Conservation (phyloP, 2,329 filamentous ascomycete species). For the Penicillium nordicum region DNA sequence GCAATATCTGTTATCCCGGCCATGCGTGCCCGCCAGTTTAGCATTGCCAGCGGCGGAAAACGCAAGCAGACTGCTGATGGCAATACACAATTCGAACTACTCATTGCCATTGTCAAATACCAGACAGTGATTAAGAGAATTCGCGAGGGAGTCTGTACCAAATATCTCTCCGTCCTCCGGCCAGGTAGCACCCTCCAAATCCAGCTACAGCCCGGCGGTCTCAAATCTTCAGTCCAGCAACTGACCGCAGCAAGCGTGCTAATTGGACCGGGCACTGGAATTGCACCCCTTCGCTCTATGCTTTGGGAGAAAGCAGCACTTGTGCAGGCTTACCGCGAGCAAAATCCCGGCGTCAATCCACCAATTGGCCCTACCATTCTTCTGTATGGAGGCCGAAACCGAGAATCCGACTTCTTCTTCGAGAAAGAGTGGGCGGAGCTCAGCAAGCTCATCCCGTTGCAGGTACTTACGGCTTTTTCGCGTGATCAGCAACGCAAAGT, state of each 20-base stretch:
- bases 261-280: slow-evolving; percentile 79
- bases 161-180: slow-evolving; percentile 69
- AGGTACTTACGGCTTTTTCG: slow-evolving; percentile 65
- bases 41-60: slow-evolving; percentile 73
- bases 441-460: slow-evolving; percentile 43
- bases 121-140: slow-evolving; percentile 80
- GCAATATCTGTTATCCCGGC: slow-evolving; percentile 71
- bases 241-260: slow-evolving; percentile 63
- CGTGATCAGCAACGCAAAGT: slow-evolving; percentile 63
- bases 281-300: slow-evolving; percentile 79
- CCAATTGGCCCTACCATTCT: slow-evolving; percentile 54
- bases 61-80: slow-evolving; percentile 38
- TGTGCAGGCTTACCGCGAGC: slow-evolving; percentile 30
- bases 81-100: slow-evolving; percentile 61
- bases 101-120: slow-evolving; percentile 88
- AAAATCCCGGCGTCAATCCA: slow-evolving; percentile 27
- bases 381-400: slow-evolving; percentile 81
- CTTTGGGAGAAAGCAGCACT: slow-evolving; percentile 65
- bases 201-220: slow-evolving; percentile 52
- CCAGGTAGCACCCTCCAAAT: slow-evolving; percentile 59
- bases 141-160: slow-evolving; percentile 83
- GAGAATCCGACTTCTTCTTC: slow-evolving; percentile 76
- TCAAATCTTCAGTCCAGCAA: slow-evolving; percentile 49
- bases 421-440: slow-evolving; percentile 65
- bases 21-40: slow-evolving; percentile 88